A percentile compares a stretch with the other conserved stretches of the same genome.
phyloP scores from a whole-genome alignment of 2,329 filamentous ascomycete species.

The Pyrenochaeta sp. region DNA sequence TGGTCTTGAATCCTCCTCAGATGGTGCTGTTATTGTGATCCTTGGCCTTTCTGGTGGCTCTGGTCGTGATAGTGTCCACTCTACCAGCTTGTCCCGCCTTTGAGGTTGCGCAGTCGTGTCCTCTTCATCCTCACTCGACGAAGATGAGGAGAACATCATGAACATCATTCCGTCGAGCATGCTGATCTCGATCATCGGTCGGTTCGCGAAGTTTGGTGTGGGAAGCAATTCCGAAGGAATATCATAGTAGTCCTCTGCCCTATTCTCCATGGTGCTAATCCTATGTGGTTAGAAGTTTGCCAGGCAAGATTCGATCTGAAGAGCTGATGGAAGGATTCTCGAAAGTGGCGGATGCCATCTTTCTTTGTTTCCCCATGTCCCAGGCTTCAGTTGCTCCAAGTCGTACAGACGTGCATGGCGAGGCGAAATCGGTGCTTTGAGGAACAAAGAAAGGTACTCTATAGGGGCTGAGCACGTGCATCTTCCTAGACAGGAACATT shows the following conservation, averaged over 20 bases:
- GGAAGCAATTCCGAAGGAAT: constrained; percentile 30
- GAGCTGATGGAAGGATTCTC: background rate
- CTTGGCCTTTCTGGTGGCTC: constrained; percentile 7
- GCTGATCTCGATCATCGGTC: constrained; percentile 34
- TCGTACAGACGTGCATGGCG: background rate
- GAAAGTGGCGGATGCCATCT: background rate
- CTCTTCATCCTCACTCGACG: constrained; percentile 19
- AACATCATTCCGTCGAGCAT: constrained; percentile 26
- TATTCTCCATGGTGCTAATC: constrained; percentile 13
- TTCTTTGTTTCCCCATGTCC: constrained; percentile 9
- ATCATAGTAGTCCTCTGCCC: constrained; percentile 31
- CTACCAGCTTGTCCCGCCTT: constrained; percentile 4
- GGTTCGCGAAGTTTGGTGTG: constrained; percentile 33
- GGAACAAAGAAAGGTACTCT: background rate
- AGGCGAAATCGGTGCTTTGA: background rate
- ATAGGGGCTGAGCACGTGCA: constrained; percentile 3
- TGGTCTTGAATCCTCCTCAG: constrained; percentile 2
- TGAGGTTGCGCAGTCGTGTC: constrained; percentile 13
- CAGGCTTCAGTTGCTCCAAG: background rate
- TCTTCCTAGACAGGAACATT: background rate
- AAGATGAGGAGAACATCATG: constrained; percentile 12
- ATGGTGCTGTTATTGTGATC: constrained; percentile 13
- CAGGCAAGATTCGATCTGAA: background rate
- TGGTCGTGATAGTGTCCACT: constrained; percentile 9
- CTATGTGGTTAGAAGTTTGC: background rate